Evolutionary conservation across 2,329 filamentous ascomycete species (phyloP).

Genomic region (Ceratocystis variospora): DNA sequence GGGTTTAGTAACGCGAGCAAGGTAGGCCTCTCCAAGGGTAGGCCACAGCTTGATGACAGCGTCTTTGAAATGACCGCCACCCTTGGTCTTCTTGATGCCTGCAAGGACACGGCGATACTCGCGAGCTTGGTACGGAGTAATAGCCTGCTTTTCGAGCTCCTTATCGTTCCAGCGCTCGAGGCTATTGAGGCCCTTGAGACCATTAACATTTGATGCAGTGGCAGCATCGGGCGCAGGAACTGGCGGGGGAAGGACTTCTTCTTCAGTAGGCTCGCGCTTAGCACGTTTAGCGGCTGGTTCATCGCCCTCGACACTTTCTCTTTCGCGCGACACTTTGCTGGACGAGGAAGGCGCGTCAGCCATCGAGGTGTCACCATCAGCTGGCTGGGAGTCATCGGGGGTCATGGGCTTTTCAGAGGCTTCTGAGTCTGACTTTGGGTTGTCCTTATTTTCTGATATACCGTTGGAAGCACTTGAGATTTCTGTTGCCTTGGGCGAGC

Average conservation of each 20-base stretch:
- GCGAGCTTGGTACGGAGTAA: conserved; percentile 46
- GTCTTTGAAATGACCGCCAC: conserved; percentile 58
- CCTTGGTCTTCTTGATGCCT: conserved; percentile 74
- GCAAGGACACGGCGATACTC: conserved; percentile 53
- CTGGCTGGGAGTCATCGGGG: conserved; percentile 21
- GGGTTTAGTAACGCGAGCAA: conserved; percentile 55
- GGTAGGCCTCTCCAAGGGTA: conserved; percentile 58
- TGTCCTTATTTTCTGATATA: neutral
- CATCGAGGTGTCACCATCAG: conserved; percentile 22
- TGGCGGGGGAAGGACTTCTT: conserved; percentile 26
- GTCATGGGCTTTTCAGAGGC: conserved; percentile 3
- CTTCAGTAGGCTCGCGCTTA: conserved; percentile 49
- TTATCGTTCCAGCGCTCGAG: conserved; percentile 31
- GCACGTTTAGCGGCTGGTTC: conserved; percentile 67
- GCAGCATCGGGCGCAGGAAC: conserved; percentile 22
- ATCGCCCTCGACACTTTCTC: conserved; percentile 56
- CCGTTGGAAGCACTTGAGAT: neutral
- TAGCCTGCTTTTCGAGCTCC: conserved; percentile 33
- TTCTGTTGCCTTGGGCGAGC: neutral
- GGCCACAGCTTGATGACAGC: conserved; percentile 68
- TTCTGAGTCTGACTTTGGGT: neutral
- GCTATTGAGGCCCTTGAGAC: conserved; percentile 24
- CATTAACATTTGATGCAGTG: conserved; percentile 18
- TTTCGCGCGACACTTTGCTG: conserved; percentile 55
- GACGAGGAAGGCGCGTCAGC: conserved; percentile 34